Conservation (phyloP, 1,139 yeast genomes). For the Pichia terricola region DNA sequence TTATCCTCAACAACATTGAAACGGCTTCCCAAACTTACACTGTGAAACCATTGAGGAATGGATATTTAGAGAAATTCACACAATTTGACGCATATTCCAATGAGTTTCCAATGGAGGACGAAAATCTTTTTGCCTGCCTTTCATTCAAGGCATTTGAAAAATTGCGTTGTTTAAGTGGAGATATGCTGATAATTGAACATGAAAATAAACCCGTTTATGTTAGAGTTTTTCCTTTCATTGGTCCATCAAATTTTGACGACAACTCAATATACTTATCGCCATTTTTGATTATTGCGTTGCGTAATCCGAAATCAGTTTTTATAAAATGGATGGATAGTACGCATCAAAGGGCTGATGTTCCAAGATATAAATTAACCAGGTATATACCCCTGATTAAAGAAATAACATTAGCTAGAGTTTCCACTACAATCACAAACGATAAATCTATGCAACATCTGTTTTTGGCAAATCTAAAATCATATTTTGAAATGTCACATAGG, state of each 20-base stretch:
- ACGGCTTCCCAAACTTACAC: constrained; percentile 1
- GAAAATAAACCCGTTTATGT: constrained; percentile 22
- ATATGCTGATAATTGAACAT: constrained; percentile 31
- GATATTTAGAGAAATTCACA: constrained; percentile 11
- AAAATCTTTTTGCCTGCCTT: constrained; percentile 42
- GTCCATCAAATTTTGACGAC: constrained; percentile 42
- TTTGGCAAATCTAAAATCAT: constrained; percentile 49
- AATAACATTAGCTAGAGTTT: constrained; percentile 54
- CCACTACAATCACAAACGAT: constrained; percentile 66
- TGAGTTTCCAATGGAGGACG: constrained; percentile 20
- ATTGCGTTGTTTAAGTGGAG: constrained; percentile 64
- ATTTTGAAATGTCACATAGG: constrained; percentile 51
- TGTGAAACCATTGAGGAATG: constrained; percentile 1
- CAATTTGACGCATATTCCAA: constrained; percentile 6
- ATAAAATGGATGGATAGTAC: constrained; percentile 5
- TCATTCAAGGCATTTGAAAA: constrained; percentile 42
- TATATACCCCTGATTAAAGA: constrained; percentile 34
- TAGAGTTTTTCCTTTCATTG: constrained; percentile 50
- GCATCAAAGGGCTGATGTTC: constrained; percentile 11
- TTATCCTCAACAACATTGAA: neutral
- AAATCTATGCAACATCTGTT: constrained; percentile 56
- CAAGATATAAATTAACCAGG: constrained; percentile 12
- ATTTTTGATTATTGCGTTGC: constrained; percentile 44
- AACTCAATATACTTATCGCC: constrained; percentile 55
- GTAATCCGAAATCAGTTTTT: constrained; percentile 26